A percentile compares a stretch with the other conserved stretches of the same genome.
Evolutionary conservation across 352 stramenopile species (phyloP).

Genomic region (Aphanomyces stellatus): DNA sequence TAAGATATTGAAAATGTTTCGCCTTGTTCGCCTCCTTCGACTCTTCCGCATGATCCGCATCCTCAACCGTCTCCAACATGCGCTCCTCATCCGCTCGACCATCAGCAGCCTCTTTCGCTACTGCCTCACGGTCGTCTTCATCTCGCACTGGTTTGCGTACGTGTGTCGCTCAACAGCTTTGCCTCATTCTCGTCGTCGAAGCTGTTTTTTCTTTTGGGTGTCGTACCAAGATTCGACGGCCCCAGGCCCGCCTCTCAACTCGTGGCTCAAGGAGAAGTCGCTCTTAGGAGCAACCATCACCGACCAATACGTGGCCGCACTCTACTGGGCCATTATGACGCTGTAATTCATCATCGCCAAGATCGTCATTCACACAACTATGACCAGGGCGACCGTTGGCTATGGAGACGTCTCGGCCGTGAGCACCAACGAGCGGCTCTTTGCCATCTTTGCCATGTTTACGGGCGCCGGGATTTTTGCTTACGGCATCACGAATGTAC

Average conservation of each 20-base stretch:
- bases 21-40: conserved; percentile 47
- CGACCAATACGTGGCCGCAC: conserved; percentile 55
- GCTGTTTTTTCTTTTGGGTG: conserved; percentile 18
- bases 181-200: not conserved
- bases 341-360: conserved; percentile 29
- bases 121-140: conserved; percentile 54
- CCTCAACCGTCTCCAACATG: conserved; percentile 50
- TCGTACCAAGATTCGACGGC: conserved; percentile 16
- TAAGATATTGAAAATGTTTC: conserved; percentile 46
- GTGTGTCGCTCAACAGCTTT: not conserved
- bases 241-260: conserved; percentile 31
- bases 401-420: conserved; percentile 26
- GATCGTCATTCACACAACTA: not conserved
- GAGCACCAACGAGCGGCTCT: conserved; percentile 50
- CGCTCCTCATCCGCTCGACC: conserved; percentile 62
- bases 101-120: conserved; percentile 59
- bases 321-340: conserved; percentile 68
- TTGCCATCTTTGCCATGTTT: conserved; percentile 66
- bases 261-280: conserved; percentile 37
- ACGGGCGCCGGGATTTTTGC: conserved; percentile 58
- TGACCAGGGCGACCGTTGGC: conserved; percentile 2
- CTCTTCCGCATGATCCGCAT: conserved; percentile 66
- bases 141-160: conserved; percentile 62
- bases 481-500: conserved; percentile 73
- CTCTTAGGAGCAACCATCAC: conserved; percentile 34